These are phyloP conservation scores for Penicillium concentricum DNA, from an alignment of 2,329 filamentous ascomycete species.

Conservation along the genomic window DNA sequence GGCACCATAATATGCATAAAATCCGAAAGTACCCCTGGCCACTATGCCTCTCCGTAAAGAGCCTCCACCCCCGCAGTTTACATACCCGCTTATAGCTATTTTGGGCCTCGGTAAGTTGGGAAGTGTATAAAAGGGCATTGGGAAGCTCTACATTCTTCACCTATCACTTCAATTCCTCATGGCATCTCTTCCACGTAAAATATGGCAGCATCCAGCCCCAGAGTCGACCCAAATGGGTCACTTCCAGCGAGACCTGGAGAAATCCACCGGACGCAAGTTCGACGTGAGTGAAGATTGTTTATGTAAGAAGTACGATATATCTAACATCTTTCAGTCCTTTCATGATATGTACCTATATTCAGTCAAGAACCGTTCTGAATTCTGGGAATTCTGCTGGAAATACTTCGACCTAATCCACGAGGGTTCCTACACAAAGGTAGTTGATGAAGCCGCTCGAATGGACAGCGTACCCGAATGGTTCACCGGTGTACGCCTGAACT, in stretches of 20 bases:
- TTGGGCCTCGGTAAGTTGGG: background rate
- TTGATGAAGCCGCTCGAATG: constrained; percentile 70
- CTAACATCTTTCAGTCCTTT: constrained; percentile 44
- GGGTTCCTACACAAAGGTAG: constrained; percentile 58
- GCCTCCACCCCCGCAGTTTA: background rate
- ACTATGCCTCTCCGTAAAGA: no score
- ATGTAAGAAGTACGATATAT: background rate
- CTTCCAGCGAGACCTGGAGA: constrained; percentile 20
- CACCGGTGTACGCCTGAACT: constrained; percentile 70
- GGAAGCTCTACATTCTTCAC: background rate
- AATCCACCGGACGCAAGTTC: constrained; percentile 16
- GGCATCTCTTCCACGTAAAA: constrained; percentile 16
- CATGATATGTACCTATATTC: constrained; percentile 70
- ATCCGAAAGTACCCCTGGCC: no score
- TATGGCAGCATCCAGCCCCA: constrained; percentile 27
- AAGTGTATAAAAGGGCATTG: background rate
- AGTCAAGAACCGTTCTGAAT: constrained; percentile 58
- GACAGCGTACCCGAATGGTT: constrained; percentile 76
- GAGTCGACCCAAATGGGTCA: constrained; percentile 23
- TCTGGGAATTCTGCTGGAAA: constrained; percentile 66
- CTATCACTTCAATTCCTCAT: background rate
- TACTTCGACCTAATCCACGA: constrained; percentile 61
- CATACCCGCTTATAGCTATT: background rate
- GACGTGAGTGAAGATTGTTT: constrained; percentile 2
- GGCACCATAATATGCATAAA: no score